These are phyloP conservation scores for Nothophoma quercina DNA, from an alignment of 2,329 filamentous ascomycete genomes.

Conservation along the genomic window DNA sequence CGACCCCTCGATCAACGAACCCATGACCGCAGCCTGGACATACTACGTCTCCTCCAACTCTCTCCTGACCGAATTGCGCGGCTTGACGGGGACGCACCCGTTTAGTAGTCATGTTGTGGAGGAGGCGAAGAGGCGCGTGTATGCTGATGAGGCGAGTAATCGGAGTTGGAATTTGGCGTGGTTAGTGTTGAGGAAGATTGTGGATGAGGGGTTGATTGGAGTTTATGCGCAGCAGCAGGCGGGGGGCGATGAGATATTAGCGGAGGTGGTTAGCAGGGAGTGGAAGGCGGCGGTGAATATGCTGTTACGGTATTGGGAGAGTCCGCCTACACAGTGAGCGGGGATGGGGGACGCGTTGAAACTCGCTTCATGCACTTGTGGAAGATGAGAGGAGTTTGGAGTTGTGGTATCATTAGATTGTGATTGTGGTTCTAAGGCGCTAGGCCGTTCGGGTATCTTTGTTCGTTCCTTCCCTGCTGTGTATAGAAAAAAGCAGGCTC, in stretches of 20 bases:
- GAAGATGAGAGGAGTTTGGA: too few species aligned
- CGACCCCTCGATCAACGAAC: conserved; percentile 66
- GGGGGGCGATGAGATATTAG: conserved; percentile 66
- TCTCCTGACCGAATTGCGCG: conserved; percentile 73
- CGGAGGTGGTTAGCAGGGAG: conserved; percentile 69
- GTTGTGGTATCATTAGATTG: too few species aligned
- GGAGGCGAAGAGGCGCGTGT: conserved; percentile 71
- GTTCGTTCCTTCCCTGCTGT: too few species aligned
- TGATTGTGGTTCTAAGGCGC: too few species aligned
- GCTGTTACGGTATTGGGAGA: conserved; percentile 74
- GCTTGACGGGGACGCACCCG: conserved; percentile 71
- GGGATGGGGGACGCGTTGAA: too few species aligned
- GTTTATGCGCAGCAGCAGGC: conserved; percentile 69
- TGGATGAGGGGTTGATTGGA: conserved; percentile 68
- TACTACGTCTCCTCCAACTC: conserved; percentile 76
- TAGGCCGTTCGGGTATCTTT: too few species aligned
- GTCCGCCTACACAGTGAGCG: conserved; percentile 54
- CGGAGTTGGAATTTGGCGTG: conserved; percentile 80
- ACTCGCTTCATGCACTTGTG: too few species aligned
- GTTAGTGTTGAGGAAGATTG: conserved; percentile 72
- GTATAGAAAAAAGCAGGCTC: too few species aligned
- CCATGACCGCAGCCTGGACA: conserved; percentile 75
- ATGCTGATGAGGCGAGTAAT: conserved; percentile 69
- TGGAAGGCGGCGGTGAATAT: conserved; percentile 71
- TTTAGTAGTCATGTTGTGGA: conserved; percentile 68